Evolutionary conservation across 495 filamentous ascomycete species (phyloP).

Genomic region (Neurospora sublineolata): DNA sequence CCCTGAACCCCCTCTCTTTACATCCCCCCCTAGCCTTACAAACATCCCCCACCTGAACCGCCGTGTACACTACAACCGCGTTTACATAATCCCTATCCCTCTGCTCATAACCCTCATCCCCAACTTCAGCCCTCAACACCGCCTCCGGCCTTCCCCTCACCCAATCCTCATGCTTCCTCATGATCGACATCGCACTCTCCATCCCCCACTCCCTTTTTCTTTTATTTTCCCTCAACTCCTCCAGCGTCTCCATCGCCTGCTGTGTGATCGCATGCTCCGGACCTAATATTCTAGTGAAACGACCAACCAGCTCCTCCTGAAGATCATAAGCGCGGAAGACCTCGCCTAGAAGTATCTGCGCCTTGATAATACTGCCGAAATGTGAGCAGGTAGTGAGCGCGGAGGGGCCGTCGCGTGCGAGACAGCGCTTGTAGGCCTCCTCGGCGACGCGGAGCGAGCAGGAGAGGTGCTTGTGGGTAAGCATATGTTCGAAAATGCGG

Average conservation of each 20-base stretch:
- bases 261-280: too few species aligned
- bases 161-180: neutral
- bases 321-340: neutral
- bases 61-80: neutral
- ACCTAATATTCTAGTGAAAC: neutral
- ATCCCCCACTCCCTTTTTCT: neutral
- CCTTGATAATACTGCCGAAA: too few species aligned
- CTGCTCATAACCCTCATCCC: neutral
- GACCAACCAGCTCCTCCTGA: neutral
- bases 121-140: neutral
- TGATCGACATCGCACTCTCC: neutral
- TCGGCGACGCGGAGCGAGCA: neutral
- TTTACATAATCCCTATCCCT: neutral
- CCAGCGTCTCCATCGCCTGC: too few species aligned
- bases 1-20: neutral
- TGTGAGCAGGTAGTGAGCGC: too few species aligned
- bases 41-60: neutral
- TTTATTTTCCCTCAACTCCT: neutral
- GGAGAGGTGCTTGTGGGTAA: neutral
- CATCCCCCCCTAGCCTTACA: neutral
- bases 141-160: neutral
- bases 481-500: neutral
- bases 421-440: neutral
- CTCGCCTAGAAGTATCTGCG: neutral
- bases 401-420: neutral